A percentile compares a stretch with the other conserved stretches of the same genome.
Evolutionary conservation across 192 early-diverging fungal species (phyloP).

Genomic region (Mortierella claussenii): DNA sequence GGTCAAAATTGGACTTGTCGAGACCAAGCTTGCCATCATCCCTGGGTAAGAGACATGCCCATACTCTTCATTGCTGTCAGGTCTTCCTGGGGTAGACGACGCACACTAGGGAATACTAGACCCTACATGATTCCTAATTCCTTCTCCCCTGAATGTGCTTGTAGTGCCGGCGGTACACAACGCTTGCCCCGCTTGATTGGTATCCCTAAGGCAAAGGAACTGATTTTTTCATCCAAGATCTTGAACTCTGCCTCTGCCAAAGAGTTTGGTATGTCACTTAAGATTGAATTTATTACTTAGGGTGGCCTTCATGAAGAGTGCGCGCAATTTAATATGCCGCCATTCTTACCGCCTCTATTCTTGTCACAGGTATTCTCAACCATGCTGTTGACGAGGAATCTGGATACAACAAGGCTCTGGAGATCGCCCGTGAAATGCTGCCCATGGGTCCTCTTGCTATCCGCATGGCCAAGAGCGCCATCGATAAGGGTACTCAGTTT

Average conservation of each 20-base stretch:
- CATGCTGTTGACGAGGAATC: slow-evolving; percentile 71
- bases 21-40: slow-evolving; percentile 95
- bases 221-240: slow-evolving; percentile 88
- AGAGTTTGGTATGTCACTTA: slow-evolving; percentile 60
- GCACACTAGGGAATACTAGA: no score
- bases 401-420: slow-evolving; percentile 77
- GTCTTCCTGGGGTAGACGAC: no score
- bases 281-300: neutral
- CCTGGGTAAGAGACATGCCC: slow-evolving; percentile 80
- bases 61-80: no score
- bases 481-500: slow-evolving; percentile 82
- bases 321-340: neutral
- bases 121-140: no score
- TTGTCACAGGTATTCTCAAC: slow-evolving; percentile 79
- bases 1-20: slow-evolving; percentile 88
- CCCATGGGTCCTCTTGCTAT: slow-evolving; percentile 73
- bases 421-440: slow-evolving; percentile 81
- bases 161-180: slow-evolving; percentile 94
- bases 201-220: slow-evolving; percentile 86
- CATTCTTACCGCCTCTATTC: neutral
- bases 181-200: slow-evolving; percentile 91
- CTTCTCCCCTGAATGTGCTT: neutral
- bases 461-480: slow-evolving; percentile 91
- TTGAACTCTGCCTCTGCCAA: slow-evolving; percentile 73
- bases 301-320: no score